phyloP scores from a whole-genome alignment of 169 alveolate genomes.

The Cryptosporidium felis region DNA sequence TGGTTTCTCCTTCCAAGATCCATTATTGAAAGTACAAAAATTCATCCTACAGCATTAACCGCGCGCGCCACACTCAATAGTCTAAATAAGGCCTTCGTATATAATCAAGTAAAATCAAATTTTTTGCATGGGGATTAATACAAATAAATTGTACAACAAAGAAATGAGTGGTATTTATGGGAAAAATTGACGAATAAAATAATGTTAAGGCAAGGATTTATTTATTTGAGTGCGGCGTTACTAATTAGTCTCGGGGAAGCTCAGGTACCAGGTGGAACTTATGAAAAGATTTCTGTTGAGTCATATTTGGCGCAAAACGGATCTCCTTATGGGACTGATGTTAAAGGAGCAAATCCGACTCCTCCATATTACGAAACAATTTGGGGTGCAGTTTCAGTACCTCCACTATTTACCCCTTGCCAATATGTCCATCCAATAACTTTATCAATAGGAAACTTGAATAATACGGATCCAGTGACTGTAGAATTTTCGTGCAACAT shows the following conservation, averaged over 20 bases:
- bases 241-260: not conserved
- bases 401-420: slow-evolving; percentile 51
- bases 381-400: slow-evolving; percentile 65
- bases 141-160: not conserved
- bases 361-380: slow-evolving; percentile 63
- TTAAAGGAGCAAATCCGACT: slow-evolving; percentile 18
- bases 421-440: slow-evolving; percentile 56
- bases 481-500: slow-evolving; percentile 56
- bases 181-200: not conserved
- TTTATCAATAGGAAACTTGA: slow-evolving; percentile 35
- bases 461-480: slow-evolving; percentile 31
- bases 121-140: slow-evolving; percentile 58
- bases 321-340: slow-evolving; percentile 62
- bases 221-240: not conserved
- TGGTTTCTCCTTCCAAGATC: too few relatives aligned
- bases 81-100: not conserved
- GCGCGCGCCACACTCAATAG: not conserved
- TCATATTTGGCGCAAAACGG: slow-evolving; percentile 56
- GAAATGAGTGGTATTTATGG: not conserved
- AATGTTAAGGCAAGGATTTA: not conserved
- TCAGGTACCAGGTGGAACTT: slow-evolving; percentile 1
- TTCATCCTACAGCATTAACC: not conserved
- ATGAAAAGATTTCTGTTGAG: slow-evolving; percentile 26
- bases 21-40: too few relatives aligned
- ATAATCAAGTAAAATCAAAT: slow-evolving; percentile 35